These are phyloP conservation scores for Oryza nivara DNA, from an alignment of 176 grass and related monocot species.

Conservation along the genomic window DNA sequence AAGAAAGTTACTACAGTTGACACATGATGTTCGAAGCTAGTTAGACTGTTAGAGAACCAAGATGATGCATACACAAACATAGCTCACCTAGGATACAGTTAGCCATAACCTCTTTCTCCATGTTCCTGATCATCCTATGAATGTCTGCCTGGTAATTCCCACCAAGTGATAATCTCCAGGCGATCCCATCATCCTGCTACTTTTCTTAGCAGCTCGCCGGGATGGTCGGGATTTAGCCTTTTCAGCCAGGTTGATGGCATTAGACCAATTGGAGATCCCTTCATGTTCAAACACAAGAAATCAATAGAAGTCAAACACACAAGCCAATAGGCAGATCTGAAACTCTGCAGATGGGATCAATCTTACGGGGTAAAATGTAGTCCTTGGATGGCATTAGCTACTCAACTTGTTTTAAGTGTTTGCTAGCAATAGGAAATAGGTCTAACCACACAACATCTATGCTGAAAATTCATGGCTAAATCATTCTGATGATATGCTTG, in stretches of 20 bases:
- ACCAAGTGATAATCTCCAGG: slow-evolving; percentile 13
- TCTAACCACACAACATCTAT: no score
- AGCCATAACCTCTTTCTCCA: slow-evolving; percentile 4
- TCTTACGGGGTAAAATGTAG: not conserved
- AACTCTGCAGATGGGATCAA: not conserved
- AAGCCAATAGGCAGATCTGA: not conserved
- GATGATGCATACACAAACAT: not conserved
- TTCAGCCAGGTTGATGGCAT: slow-evolving; percentile 1
- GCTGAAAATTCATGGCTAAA: no score
- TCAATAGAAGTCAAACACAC: not conserved
- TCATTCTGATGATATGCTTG: not conserved
- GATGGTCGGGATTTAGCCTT: not conserved
- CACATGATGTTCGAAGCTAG: not conserved
- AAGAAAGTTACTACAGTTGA: not conserved
- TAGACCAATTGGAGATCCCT: slow-evolving; percentile 14
- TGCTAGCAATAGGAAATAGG: no score
- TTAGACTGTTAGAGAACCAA: not conserved
- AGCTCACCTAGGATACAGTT: slow-evolving; percentile 8
- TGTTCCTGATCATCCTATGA: not conserved
- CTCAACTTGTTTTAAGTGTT: no score
- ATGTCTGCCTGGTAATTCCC: not conserved
- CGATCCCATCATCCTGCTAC: not conserved
- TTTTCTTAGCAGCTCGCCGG: no score
- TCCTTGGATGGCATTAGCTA: not conserved
- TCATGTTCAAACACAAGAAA: not conserved